Evolutionary conservation across 2,329 filamentous ascomycete genomes (phyloP).

Genomic region (Chaetomiaceae sp.): DNA sequence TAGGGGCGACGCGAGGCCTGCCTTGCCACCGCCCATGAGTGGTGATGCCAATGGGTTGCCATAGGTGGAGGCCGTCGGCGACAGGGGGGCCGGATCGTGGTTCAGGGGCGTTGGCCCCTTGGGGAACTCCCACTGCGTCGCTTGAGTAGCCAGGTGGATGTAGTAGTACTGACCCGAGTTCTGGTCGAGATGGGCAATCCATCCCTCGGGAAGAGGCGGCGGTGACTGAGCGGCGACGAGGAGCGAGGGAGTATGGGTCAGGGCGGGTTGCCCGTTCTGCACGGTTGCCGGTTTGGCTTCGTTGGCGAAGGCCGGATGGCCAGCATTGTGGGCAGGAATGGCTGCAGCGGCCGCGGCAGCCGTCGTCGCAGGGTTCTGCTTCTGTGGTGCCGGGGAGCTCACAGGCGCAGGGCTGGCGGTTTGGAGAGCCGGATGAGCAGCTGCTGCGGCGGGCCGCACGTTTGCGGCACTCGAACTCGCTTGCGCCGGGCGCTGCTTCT

Average conservation of each 20-base stretch:
- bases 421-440: slow-evolving; percentile 7
- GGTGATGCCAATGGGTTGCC: slow-evolving; percentile 70
- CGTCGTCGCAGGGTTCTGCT: slow-evolving; percentile 19
- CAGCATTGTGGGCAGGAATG: slow-evolving; percentile 18
- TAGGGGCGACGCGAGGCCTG: slow-evolving; percentile 72
- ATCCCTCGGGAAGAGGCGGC: slow-evolving; percentile 90
- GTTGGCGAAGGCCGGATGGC: slow-evolving; percentile 69
- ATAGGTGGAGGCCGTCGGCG: slow-evolving; percentile 73
- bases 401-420: slow-evolving; percentile 10
- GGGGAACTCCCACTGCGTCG: slow-evolving; percentile 98
- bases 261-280: slow-evolving; percentile 45
- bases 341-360: slow-evolving; percentile 21
- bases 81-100: slow-evolving; percentile 75
- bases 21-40: slow-evolving; percentile 59
- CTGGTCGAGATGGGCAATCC: slow-evolving; percentile 94
- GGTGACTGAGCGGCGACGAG: slow-evolving; percentile 68
- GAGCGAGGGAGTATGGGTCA: slow-evolving; percentile 44
- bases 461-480: slow-evolving; percentile 28
- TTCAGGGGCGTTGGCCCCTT: slow-evolving; percentile 90
- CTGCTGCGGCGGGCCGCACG: slow-evolving; percentile 1
- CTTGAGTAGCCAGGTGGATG: slow-evolving; percentile 90
- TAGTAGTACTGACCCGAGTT: slow-evolving; percentile 99
- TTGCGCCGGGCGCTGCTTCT: slow-evolving; percentile 60
- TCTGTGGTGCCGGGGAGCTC: slow-evolving; percentile 17
- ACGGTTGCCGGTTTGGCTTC: slow-evolving; percentile 53